These are phyloP conservation scores for Blastocystis sp. DNA, from an alignment of 352 stramenopile species.

Conservation along the genomic window DNA sequence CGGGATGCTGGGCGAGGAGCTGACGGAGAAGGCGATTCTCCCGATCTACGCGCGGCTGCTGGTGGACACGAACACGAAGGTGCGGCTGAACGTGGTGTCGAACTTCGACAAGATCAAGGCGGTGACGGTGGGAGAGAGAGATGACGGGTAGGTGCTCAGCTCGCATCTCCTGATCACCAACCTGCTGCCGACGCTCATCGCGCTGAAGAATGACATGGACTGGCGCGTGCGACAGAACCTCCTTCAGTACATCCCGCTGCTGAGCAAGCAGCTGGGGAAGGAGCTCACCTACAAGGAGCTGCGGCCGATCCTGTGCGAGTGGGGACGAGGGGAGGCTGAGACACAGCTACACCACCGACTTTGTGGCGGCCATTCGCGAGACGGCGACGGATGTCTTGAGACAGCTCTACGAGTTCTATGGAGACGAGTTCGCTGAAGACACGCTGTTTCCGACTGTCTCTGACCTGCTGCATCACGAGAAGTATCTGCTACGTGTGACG, in stretches of 20 bases:
- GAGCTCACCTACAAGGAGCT: constrained; percentile 4
- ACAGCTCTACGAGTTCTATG: background rate
- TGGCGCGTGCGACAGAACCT: constrained; percentile 26
- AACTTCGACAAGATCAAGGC: constrained; percentile 41
- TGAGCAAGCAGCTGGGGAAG: constrained; percentile 4
- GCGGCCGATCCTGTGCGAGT: constrained; percentile 6
- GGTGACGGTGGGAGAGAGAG: background rate
- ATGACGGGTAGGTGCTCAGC: background rate
- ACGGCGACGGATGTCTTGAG: background rate
- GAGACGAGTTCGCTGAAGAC: constrained; percentile 21
- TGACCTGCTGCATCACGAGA: constrained; percentile 28
- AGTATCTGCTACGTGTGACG: constrained; percentile 33
- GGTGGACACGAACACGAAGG: constrained; percentile 14
- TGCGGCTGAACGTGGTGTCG: constrained; percentile 5
- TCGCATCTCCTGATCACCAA: background rate
- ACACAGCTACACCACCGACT: constrained; percentile 17
- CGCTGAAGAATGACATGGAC: background rate
- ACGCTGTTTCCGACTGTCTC: background rate
- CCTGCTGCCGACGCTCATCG: background rate
- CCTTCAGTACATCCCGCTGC: background rate
- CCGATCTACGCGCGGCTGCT: constrained; percentile 6
- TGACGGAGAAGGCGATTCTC: background rate
- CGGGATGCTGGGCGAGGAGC: background rate
- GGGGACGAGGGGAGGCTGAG: background rate
- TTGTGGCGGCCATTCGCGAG: background rate